phyloP scores from a whole-genome alignment of 1,284 basidiomycete species.

The Ganoderma resinaceum region DNA sequence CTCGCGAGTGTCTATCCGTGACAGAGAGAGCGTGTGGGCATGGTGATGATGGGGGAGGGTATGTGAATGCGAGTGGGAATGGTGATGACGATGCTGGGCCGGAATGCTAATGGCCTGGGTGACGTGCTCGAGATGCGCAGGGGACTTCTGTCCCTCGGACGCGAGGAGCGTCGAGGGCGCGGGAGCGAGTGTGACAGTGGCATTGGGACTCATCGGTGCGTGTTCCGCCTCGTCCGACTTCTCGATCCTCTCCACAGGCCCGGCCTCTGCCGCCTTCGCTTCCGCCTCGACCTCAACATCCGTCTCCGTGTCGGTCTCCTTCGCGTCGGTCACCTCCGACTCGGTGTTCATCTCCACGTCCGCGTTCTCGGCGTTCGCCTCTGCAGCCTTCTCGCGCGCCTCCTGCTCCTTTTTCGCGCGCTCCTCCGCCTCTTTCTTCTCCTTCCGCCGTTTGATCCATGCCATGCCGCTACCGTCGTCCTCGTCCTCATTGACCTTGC shows the following conservation, averaged over 20 bases:
- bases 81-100: constrained; percentile 26
- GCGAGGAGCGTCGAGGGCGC: constrained; percentile 17
- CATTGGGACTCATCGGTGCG: constrained; percentile 11
- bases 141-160: constrained; percentile 6
- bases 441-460: constrained; percentile 69
- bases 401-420: constrained; percentile 39
- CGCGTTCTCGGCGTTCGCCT: constrained; percentile 28
- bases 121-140: constrained; percentile 31
- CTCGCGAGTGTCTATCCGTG: constrained; percentile 33
- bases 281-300: constrained; percentile 9
- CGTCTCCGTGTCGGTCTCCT: constrained; percentile 24
- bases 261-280: constrained; percentile 22
- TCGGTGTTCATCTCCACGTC: constrained; percentile 17
- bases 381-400: constrained; percentile 24
- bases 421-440: constrained; percentile 52
- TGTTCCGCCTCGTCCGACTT: constrained; percentile 10
- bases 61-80: constrained; percentile 18
- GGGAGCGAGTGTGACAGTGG: constrained; percentile 18
- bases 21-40: constrained; percentile 26
- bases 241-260: constrained; percentile 9
- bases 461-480: constrained; percentile 80
- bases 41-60: constrained; percentile 23
- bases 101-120: constrained; percentile 37
- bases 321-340: constrained; percentile 25
- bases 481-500: constrained; percentile 43